Evolutionary conservation across 1,284 basidiomycete species (phyloP), one percentile per base, ranked within the genome.

Genomic region (Boletus hoseneyae): DNA sequence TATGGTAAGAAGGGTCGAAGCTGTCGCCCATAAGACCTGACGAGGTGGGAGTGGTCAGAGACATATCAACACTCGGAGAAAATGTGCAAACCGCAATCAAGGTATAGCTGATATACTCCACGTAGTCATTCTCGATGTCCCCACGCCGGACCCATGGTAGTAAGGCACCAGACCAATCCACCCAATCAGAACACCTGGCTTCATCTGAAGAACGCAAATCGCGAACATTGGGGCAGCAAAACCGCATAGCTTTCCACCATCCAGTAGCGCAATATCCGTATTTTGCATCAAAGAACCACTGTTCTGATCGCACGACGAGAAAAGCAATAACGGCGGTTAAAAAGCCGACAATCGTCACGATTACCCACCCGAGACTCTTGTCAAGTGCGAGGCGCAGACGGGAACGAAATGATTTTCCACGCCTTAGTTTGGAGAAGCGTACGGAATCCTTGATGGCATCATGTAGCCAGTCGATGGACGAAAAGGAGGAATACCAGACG

Each of bases 281-380:
- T 69, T 98, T 98, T 57, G 89, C 67, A 66, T 97, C 93, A 62
- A 97, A 98, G n/a, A 98, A 73, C 76, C 85, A 87, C 65, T 92
- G 89, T 64, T 99, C 96, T 50, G 81, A 77, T 27, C 90, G 83
- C 35, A 96, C 83, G 58, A 99, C 90, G 46, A 89, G 70, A 65
- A 93, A 97, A 0, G 96, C 96, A 33, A 91, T 74, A 43, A 93
- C 52, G 3, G 94, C 93, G 6, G 90, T 90, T 29, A 92, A 64
- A 64, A 94, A 81, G 1, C 93, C 92, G 44, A 90, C 83, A 44
- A 96, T 77, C 2, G 91, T 92, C 43, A 96, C 93, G 37, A 96
- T 83, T 47, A 97, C 67, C 95, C 96, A 98, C 9, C 92, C 92
- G 52, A 94, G 77, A 57, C 83, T 81, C 52, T 89, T 85, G 72